Percentiles rank a stretch among this genome's conserved stretches.
Conservation (phyloP, 345 rosid genomes). For the Linum usitatissimum region DNA sequence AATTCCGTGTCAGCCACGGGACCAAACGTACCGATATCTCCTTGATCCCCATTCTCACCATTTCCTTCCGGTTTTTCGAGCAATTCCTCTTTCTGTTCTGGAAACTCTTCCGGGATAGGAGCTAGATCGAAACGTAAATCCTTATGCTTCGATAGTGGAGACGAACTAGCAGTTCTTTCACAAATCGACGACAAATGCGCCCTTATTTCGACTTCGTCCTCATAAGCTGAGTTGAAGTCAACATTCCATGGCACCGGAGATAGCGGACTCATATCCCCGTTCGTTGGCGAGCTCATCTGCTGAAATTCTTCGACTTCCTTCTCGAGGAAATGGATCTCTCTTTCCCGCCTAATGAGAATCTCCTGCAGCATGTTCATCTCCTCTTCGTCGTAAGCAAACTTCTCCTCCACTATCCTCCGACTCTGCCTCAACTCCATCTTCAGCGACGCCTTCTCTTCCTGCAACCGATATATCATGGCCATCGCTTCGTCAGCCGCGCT, state of each 20-base stretch:
- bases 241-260: conserved; percentile 9
- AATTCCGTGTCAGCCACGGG: conserved; percentile 30
- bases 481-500: conserved; percentile 26
- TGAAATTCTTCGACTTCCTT: conserved; percentile 18
- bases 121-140: conserved; percentile 8
- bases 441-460: conserved; percentile 23
- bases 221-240: conserved; percentile 9
- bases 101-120: conserved; percentile 7
- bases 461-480: conserved; percentile 28
- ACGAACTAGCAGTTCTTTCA: conserved; percentile 2
- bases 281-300: conserved; percentile 7
- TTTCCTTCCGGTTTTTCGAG: conserved; percentile 6
- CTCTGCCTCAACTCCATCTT: conserved; percentile 26
- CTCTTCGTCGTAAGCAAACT: conserved; percentile 22
- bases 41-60: conserved; percentile 4
- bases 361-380: conserved; percentile 26
- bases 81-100: conserved; percentile 6
- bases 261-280: conserved; percentile 9
- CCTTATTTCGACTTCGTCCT: conserved; percentile 9
- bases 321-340: conserved; percentile 23
- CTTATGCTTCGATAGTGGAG: neutral
- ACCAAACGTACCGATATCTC: neutral
- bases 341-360: conserved; percentile 21
- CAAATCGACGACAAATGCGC: conserved; percentile 10
- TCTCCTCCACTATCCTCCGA: conserved; percentile 22